Conservation (phyloP, 2,329 filamentous ascomycete genomes). For the Trichoderma sp. region DNA sequence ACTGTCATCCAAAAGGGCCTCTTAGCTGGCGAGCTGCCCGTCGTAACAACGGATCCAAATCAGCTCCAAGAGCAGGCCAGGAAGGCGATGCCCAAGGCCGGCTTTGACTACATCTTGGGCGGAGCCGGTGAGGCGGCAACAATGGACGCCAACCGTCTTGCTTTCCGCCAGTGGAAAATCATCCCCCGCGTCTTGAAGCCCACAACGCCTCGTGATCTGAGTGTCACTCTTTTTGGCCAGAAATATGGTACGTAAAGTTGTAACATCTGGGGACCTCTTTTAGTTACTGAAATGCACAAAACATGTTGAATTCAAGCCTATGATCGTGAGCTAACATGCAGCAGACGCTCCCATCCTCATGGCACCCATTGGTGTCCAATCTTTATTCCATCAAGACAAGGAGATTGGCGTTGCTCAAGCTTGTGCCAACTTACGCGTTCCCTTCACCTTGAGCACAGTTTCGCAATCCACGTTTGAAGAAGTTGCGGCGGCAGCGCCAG, state of each 20-base stretch:
- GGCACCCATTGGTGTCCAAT: constrained; percentile 70
- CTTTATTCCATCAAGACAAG: constrained; percentile 64
- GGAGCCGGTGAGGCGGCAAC: constrained; percentile 63
- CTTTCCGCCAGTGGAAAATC: constrained; percentile 56
- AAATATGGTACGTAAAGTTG: constrained; percentile 42
- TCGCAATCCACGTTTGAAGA: constrained; percentile 65
- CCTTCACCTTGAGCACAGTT: constrained; percentile 69
- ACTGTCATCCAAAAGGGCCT: constrained; percentile 56
- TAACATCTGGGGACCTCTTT: neutral
- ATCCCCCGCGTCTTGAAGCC: constrained; percentile 54
- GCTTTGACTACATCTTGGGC: constrained; percentile 63
- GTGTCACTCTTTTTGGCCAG: constrained; percentile 54
- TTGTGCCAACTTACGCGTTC: constrained; percentile 60
- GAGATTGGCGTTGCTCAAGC: constrained; percentile 66
- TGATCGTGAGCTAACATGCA: neutral
- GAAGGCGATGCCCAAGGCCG: constrained; percentile 47
- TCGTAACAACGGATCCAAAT: constrained; percentile 61
- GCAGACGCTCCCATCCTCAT: constrained; percentile 51
- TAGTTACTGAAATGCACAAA: neutral
- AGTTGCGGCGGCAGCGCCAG: constrained; percentile 59
- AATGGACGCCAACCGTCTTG: constrained; percentile 59
- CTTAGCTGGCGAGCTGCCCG: constrained; percentile 48
- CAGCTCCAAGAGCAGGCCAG: constrained; percentile 58
- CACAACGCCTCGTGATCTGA: constrained; percentile 49
- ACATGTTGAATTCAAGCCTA: neutral